Evolutionary conservation across 495 filamentous ascomycete species (phyloP).

Genomic region (Penicillium atrosanguineum): DNA sequence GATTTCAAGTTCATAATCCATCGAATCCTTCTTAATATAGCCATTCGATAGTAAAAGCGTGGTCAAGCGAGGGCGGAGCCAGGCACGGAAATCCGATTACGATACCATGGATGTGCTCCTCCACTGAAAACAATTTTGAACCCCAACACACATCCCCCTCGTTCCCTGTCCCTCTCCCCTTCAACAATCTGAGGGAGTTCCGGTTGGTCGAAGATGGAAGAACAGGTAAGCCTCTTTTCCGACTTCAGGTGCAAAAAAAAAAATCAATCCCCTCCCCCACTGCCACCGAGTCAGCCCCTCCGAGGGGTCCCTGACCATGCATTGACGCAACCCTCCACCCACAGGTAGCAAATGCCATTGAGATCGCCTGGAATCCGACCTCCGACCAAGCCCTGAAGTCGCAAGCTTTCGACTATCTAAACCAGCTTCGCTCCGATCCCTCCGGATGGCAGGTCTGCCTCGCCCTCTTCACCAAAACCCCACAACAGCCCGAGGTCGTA

Average conservation of each 20-base stretch:
- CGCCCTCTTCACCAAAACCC: slow-evolving; percentile 75
- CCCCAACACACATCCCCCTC: slow-evolving; percentile 23
- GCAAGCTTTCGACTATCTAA: slow-evolving; percentile 86
- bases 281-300: slow-evolving; percentile 19
- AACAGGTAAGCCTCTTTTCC: slow-evolving; percentile 37
- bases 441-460: slow-evolving; percentile 86
- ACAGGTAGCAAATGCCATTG: slow-evolving; percentile 88
- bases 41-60: neutral
- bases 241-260: slow-evolving; percentile 6
- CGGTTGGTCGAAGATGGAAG: slow-evolving; percentile 51
- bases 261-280: slow-evolving; percentile 20
- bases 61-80: slow-evolving; percentile 23
- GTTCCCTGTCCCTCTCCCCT: slow-evolving; percentile 13
- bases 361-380: slow-evolving; percentile 78
- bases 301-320: slow-evolving; percentile 6
- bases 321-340: slow-evolving; percentile 11
- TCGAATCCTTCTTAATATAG: neutral
- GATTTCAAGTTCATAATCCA: neutral
- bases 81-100: slow-evolving; percentile 30
- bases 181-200: slow-evolving; percentile 34
- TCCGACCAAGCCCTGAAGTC: slow-evolving; percentile 70
- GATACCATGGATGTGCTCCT: slow-evolving; percentile 24
- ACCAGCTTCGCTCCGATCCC: slow-evolving; percentile 73
- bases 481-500: slow-evolving; percentile 76
- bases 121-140: slow-evolving; percentile 33